Percentiles rank a stretch among this genome's conserved stretches.
Conservation (phyloP, 1,284 basidiomycete genomes). For the Cryptococcus maquisensis region DNA sequence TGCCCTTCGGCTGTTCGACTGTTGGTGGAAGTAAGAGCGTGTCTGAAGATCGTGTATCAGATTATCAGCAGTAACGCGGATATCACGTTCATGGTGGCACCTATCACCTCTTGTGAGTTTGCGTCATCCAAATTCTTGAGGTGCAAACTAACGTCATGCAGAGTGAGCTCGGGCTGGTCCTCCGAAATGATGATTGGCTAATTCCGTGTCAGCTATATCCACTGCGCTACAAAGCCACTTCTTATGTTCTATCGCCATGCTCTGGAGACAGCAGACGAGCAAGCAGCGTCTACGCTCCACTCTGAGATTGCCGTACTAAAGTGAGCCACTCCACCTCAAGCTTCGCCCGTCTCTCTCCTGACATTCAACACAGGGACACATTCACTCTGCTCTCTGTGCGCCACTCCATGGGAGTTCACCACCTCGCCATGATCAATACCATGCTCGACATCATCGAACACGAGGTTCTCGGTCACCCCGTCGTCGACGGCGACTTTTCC, state of each 20-base stretch:
- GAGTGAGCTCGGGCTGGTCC: neutral
- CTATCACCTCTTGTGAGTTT: conserved; percentile 30
- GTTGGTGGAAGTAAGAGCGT: conserved; percentile 26
- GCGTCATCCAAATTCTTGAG: neutral
- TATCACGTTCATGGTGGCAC: conserved; percentile 23
- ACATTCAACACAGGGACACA: conserved; percentile 11
- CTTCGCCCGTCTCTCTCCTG: neutral
- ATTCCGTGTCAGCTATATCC: conserved; percentile 20
- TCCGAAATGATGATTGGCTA: neutral
- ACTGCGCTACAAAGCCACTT: conserved; percentile 30
- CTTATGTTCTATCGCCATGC: conserved; percentile 32
- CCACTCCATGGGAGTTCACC: conserved; percentile 25
- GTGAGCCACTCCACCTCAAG: conserved; percentile 13
- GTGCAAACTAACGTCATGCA: too few relatives aligned
- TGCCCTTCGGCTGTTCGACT: conserved; percentile 27
- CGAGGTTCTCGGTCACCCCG: conserved; percentile 12
- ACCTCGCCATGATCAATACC: conserved; percentile 26
- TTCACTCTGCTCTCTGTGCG: conserved; percentile 17
- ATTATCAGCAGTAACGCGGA: conserved; percentile 31
- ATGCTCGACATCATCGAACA: conserved; percentile 17
- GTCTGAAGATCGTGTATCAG: conserved; percentile 29
- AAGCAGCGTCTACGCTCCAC: conserved; percentile 17
- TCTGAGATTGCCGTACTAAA: conserved; percentile 39
- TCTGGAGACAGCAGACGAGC: conserved; percentile 20
- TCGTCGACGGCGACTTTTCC: neutral